These are phyloP conservation scores for Aspergillus luchuensis DNA, from an alignment of 2,329 filamentous ascomycete species.

Conservation along the genomic window DNA sequence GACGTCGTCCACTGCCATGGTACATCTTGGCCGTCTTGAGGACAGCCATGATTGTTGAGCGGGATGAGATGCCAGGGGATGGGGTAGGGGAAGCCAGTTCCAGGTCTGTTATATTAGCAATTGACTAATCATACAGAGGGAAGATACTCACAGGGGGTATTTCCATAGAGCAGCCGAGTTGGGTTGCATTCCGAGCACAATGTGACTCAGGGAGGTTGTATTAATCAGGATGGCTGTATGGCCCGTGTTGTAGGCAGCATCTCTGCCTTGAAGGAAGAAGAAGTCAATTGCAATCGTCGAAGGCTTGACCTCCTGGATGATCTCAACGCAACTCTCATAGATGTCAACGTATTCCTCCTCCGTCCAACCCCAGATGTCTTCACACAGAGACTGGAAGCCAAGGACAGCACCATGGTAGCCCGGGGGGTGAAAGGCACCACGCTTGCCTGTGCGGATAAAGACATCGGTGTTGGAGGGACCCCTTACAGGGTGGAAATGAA, in stretches of 20 bases:
- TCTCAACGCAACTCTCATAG: slow-evolving; percentile 41
- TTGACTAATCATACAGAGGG: neutral
- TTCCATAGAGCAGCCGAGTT: slow-evolving; percentile 34
- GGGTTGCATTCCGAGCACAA: slow-evolving; percentile 43
- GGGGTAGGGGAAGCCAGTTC: slow-evolving; percentile 51
- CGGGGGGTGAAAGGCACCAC: slow-evolving; percentile 32
- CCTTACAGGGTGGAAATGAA: slow-evolving; percentile 38
- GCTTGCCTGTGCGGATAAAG: slow-evolving; percentile 32
- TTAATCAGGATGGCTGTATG: slow-evolving; percentile 44
- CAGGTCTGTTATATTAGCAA: slow-evolving; percentile 35
- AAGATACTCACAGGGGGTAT: slow-evolving; percentile 33
- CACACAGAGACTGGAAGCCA: slow-evolving; percentile 32
- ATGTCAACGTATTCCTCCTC: slow-evolving; percentile 46
- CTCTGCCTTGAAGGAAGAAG: slow-evolving; percentile 48
- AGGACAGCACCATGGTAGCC: slow-evolving; percentile 41
- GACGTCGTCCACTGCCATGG: slow-evolving; percentile 26
- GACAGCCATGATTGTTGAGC: slow-evolving; percentile 46
- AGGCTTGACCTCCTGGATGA: slow-evolving; percentile 43
- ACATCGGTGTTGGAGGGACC: slow-evolving; percentile 38
- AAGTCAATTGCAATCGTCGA: slow-evolving; percentile 49
- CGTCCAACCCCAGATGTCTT: slow-evolving; percentile 40
- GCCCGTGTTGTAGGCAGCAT: slow-evolving; percentile 43
- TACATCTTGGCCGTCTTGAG: slow-evolving; percentile 31
- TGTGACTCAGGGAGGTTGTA: slow-evolving; percentile 51
- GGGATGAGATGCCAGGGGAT: slow-evolving; percentile 49